Percentiles rank a stretch among this genome's conserved stretches.
Evolutionary conservation across 257 asterid genomes (phyloP).

Genomic region (Euphrasia confusa): DNA sequence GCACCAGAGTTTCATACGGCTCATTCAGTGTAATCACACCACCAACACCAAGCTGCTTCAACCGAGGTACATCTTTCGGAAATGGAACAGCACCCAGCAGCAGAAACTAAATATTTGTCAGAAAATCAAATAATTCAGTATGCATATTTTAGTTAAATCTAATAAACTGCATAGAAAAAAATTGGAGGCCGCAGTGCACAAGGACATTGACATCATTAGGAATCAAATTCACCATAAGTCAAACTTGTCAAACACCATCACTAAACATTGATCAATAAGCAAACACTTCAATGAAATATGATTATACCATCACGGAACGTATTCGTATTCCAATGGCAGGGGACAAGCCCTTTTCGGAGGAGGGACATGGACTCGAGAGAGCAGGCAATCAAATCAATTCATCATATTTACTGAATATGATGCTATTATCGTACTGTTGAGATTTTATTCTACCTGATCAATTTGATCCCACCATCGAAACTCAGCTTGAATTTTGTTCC

Average conservation of each 20-base stretch:
- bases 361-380: neutral
- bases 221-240: conserved; percentile 12
- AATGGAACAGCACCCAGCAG: conserved; percentile 95
- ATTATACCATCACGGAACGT: too few species aligned
- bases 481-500: conserved; percentile 76
- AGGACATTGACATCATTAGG: neutral
- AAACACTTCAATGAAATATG: conserved; percentile 1
- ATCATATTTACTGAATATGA: neutral
- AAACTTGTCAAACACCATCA: conserved; percentile 13
- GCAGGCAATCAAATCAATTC: neutral
- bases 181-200: neutral
- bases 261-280: conserved; percentile 10
- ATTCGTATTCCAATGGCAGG: too few species aligned
- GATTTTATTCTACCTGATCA: conserved; percentile 54
- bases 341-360: too few species aligned
- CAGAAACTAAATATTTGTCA: conserved; percentile 49
- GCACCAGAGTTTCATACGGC: conserved; percentile 88
- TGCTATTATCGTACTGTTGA: neutral
- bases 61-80: conserved; percentile 76
- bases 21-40: conserved; percentile 92
- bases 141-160: neutral
- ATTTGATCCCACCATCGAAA: conserved; percentile 98
- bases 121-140: conserved; percentile 14
- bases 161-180: neutral
- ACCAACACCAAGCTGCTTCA: conserved; percentile 95